phyloP scores from a whole-genome alignment of 257 asterid species.

The Forsythia viridissima region DNA sequence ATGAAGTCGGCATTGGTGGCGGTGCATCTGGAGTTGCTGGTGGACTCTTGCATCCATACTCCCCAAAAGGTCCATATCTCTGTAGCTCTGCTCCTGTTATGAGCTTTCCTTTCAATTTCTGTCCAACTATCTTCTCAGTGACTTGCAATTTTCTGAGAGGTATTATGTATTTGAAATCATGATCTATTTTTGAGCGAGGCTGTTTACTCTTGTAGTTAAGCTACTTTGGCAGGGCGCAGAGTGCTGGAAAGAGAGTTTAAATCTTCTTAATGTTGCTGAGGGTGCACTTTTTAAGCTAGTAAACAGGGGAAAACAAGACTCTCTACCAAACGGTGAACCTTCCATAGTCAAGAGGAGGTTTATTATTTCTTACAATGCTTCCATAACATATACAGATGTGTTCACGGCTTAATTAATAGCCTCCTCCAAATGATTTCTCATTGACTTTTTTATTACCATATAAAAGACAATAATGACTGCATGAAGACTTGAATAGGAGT shows the following conservation, averaged over 20 bases:
- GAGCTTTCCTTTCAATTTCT: slow-evolving; percentile 10
- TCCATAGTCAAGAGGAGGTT: slow-evolving; percentile 76
- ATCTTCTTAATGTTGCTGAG: slow-evolving; percentile 72
- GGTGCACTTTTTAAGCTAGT: slow-evolving; percentile 40
- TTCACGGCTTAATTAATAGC: neutral
- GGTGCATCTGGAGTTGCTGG: slow-evolving; percentile 99
- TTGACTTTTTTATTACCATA: neutral
- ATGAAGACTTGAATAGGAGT: neutral
- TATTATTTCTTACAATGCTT: slow-evolving; percentile 15
- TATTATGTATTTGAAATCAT: neutral
- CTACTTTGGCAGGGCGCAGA: slow-evolving; percentile 87
- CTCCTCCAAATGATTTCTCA: neutral
- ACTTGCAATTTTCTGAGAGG: neutral
- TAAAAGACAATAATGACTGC: neutral
- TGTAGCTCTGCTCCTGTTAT: slow-evolving; percentile 12
- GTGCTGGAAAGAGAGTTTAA: slow-evolving; percentile 88
- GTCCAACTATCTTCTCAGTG: neutral
- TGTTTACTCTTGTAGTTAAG: slow-evolving; percentile 58
- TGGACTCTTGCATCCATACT: slow-evolving; percentile 95
- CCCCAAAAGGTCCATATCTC: slow-evolving; percentile 75
- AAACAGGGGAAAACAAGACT: slow-evolving; percentile 31
- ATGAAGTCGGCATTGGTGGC: slow-evolving; percentile 92
- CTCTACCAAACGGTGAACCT: slow-evolving; percentile 27
- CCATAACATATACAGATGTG: neutral
- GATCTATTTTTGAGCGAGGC: slow-evolving; percentile 19